Evolutionary conservation across 2,329 filamentous ascomycete genomes (phyloP).

Genomic region (Mollisiaceae sp.): DNA sequence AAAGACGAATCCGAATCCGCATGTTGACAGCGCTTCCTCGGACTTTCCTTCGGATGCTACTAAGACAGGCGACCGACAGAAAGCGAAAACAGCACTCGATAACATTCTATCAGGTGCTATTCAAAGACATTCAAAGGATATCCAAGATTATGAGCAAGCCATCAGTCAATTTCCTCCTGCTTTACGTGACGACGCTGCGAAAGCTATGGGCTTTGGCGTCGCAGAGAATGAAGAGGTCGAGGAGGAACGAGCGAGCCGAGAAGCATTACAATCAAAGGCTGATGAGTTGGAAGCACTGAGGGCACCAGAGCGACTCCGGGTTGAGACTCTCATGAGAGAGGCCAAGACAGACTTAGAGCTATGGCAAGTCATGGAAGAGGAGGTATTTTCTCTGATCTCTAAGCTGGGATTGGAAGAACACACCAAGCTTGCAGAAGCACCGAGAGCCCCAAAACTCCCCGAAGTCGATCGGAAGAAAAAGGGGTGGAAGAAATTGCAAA

Average conservation of each 20-base stretch:
- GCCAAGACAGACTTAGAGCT: slow-evolving; percentile 67
- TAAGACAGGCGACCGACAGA: slow-evolving; percentile 3
- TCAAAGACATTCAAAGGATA: slow-evolving; percentile 11
- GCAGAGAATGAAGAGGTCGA: slow-evolving; percentile 23
- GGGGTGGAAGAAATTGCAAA: background rate
- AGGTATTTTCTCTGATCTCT: slow-evolving; percentile 67
- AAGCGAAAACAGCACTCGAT: slow-evolving; percentile 31
- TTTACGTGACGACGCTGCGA: slow-evolving; percentile 40
- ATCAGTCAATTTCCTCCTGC: slow-evolving; percentile 40
- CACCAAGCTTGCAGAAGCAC: background rate
- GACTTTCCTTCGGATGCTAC: background rate
- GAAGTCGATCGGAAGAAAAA: slow-evolving; percentile 18
- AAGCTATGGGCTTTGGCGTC: slow-evolving; percentile 31
- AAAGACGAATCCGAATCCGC: background rate
- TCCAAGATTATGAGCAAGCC: slow-evolving; percentile 26
- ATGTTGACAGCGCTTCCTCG: background rate
- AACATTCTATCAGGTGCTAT: slow-evolving; percentile 32
- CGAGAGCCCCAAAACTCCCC: too few species aligned
- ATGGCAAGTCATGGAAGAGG: slow-evolving; percentile 68
- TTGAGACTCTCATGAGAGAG: slow-evolving; percentile 58
- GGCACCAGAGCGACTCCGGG: slow-evolving; percentile 53
- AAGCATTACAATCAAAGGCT: background rate
- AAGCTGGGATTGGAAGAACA: slow-evolving; percentile 57
- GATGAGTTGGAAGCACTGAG: slow-evolving; percentile 37
- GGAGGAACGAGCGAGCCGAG: slow-evolving; percentile 9